Conservation (phyloP, 169 alveolate genomes). For the Blepharisma undulans region DNA sequence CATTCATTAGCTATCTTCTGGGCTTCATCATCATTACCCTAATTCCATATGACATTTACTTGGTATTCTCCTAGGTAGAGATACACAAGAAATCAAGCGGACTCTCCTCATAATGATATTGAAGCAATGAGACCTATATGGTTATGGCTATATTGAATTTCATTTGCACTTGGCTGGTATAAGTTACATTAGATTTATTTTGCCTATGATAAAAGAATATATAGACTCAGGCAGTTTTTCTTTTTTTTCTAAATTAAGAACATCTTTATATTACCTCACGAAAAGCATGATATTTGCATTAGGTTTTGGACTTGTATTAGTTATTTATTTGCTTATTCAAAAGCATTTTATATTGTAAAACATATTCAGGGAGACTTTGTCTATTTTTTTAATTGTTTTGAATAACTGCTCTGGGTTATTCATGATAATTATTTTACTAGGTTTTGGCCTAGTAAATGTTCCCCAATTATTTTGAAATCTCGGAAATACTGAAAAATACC, state of each 20-base stretch:
- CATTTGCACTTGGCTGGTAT: constrained; percentile 35
- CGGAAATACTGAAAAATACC: neutral
- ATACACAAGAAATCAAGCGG: neutral
- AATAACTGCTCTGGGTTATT: constrained; percentile 56
- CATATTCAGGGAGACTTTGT: neutral
- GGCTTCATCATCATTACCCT: neutral
- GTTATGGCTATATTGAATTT: constrained; percentile 21
- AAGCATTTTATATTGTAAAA: neutral
- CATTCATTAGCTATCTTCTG: constrained; percentile 14
- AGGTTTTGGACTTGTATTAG: neutral
- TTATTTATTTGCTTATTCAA: neutral
- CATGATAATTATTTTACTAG: constrained; percentile 58
- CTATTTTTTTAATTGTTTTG: constrained; percentile 7
- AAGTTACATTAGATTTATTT: neutral
- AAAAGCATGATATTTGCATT: neutral
- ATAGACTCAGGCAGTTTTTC: neutral
- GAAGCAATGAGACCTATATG: neutral
- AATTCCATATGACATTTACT: constrained; percentile 27
- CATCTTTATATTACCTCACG: neutral
- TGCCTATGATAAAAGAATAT: constrained; percentile 36
- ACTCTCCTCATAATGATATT: neutral
- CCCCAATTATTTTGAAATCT: constrained; percentile 40
- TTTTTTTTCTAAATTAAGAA: neutral
- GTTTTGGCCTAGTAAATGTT: constrained; percentile 68
- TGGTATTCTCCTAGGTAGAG: neutral